Evolutionary conservation across 2,329 filamentous ascomycete species (phyloP).

Genomic region (Hymenoscyphus fraxineus): DNA sequence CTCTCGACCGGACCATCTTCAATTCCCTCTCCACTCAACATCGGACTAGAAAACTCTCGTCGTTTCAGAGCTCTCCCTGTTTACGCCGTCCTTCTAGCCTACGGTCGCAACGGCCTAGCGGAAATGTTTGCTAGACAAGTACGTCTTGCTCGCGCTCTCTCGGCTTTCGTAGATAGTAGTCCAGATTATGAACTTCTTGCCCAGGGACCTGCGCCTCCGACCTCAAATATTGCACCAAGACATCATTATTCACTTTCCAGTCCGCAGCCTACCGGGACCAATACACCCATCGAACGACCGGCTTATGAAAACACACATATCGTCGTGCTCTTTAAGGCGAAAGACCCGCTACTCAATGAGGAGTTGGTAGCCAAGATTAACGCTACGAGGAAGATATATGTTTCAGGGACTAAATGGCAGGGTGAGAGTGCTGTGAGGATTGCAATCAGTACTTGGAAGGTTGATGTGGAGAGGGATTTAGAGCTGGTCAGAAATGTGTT

Average conservation of each 20-base stretch:
- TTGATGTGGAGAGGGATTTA: conserved; percentile 64
- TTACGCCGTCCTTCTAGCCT: conserved; percentile 73
- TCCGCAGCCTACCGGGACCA: conserved; percentile 41
- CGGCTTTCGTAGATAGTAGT: conserved; percentile 57
- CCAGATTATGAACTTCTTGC: conserved; percentile 66
- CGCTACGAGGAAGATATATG: conserved; percentile 68
- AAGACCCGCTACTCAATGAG: conserved; percentile 58
- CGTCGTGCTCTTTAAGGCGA: conserved; percentile 75
- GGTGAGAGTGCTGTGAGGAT: conserved; percentile 73
- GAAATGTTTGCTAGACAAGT: conserved; percentile 71
- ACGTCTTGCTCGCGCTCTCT: conserved; percentile 63
- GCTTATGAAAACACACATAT: conserved; percentile 40
- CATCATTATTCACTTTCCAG: not conserved
- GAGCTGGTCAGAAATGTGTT: conserved; percentile 62
- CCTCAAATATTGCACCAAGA: not conserved
- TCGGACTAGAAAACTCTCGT: conserved; percentile 86
- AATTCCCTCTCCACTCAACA: conserved; percentile 79
- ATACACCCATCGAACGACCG: not conserved
- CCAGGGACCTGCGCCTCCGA: conserved; percentile 36
- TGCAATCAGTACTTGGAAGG: conserved; percentile 82
- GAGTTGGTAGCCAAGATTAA: conserved; percentile 72
- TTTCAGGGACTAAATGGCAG: conserved; percentile 77
- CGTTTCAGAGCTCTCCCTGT: conserved; percentile 88
- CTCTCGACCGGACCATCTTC: conserved; percentile 46
- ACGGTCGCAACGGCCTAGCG: conserved; percentile 66